phyloP scores from a whole-genome alignment of 1,139 yeast genomes.

The Scheffersomyces insectosa region DNA sequence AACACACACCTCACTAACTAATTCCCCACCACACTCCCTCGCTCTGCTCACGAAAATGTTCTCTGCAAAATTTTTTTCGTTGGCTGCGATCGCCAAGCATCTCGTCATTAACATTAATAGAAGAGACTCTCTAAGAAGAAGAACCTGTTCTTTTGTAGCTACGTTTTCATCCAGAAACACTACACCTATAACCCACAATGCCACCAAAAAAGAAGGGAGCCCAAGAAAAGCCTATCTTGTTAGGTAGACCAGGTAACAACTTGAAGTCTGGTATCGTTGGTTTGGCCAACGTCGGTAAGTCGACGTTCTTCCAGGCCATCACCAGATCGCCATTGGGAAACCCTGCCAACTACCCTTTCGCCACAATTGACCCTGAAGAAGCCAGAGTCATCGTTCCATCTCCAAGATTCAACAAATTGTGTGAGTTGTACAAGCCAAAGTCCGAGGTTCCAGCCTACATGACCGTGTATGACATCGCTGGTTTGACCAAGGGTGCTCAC shows the following conservation, averaged over 20 bases:
- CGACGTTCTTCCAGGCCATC: constrained; percentile 85
- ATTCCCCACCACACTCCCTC: too few species aligned
- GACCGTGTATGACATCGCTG: constrained; percentile 96
- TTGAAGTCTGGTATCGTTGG: constrained; percentile 97
- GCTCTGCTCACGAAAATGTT: too few species aligned
- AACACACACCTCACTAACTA: too few species aligned
- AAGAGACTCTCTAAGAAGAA: too few species aligned
- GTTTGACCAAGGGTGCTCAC: constrained; percentile 95
- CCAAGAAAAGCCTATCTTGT: constrained; percentile 83
- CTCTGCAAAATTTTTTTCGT: too few species aligned
- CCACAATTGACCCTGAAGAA: constrained; percentile 98
- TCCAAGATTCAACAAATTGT: constrained; percentile 76
- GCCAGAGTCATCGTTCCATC: constrained; percentile 97
- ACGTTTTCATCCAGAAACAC: background rate
- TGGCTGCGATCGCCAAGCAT: too few species aligned
- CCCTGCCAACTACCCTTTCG: constrained; percentile 98
- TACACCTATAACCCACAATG: constrained; percentile 41
- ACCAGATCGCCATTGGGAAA: constrained; percentile 92
- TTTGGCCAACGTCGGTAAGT: constrained; percentile 94
- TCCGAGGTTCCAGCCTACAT: constrained; percentile 90
- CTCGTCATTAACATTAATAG: too few species aligned
- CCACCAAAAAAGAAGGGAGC: constrained; percentile 90
- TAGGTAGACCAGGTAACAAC: constrained; percentile 99
- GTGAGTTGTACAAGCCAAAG: constrained; percentile 75
- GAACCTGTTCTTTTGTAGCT: background rate